phyloP scores from a whole-genome alignment of 106 monocot species.

The Acanthochlamys bracteata region DNA sequence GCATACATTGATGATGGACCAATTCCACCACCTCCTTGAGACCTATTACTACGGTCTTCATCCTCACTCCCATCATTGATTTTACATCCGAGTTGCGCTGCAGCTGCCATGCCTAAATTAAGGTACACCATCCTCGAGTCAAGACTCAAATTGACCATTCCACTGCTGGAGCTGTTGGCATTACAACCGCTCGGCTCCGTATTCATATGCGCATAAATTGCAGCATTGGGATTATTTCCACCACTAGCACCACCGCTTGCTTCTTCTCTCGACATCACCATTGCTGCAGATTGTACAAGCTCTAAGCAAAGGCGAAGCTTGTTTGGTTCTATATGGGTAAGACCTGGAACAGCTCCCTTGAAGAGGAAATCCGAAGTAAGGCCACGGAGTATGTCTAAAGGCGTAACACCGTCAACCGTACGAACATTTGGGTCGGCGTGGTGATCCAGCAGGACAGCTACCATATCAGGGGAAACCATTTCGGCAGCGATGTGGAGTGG shows the following conservation, averaged over 20 bases:
- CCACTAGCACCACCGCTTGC: conserved; percentile 13
- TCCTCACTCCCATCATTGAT: conserved; percentile 38
- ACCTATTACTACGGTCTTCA: conserved; percentile 26
- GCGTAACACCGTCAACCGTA: conserved; percentile 75
- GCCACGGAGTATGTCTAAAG: conserved; percentile 73
- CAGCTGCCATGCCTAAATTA: conserved; percentile 72
- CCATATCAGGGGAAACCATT: conserved; percentile 95
- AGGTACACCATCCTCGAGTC: conserved; percentile 86
- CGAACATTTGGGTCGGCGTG: conserved; percentile 86
- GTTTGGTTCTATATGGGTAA: conserved; percentile 85
- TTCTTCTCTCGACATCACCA: conserved; percentile 67
- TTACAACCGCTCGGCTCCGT: conserved; percentile 16
- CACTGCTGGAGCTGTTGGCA: conserved; percentile 22
- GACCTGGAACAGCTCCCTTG: conserved; percentile 79
- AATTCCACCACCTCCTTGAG: conserved; percentile 27
- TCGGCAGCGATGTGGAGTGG: conserved; percentile 85
- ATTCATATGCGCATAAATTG: conserved; percentile 29
- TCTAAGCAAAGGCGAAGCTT: conserved; percentile 89
- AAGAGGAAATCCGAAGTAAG: conserved; percentile 92
- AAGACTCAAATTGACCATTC: conserved; percentile 42
- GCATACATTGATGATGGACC: conserved; percentile 41
- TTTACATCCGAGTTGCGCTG: conserved; percentile 38
- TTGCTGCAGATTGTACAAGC: conserved; percentile 78
- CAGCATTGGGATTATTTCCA: conserved; percentile 10
- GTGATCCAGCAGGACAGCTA: conserved; percentile 88